These are phyloP conservation scores for Penicillium sp. DNA, from an alignment of 2,329 filamentous ascomycete genomes.

Conservation along the genomic window DNA sequence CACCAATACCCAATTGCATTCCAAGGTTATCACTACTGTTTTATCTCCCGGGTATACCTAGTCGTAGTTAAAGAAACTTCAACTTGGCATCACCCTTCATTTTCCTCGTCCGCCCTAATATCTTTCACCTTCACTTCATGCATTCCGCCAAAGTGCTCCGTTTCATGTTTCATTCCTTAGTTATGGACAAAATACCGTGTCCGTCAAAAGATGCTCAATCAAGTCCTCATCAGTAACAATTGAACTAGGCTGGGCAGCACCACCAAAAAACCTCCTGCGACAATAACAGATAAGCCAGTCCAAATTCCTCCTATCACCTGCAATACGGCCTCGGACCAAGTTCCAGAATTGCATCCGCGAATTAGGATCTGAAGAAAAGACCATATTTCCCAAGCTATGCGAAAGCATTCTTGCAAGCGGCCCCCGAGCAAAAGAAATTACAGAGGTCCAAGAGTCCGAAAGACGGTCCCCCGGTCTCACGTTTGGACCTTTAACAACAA, in stretches of 20 bases:
- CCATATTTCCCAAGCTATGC: not conserved
- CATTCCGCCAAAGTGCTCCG: not conserved
- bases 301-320: not conserved
- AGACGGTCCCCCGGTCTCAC: not conserved
- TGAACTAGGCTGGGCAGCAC: not conserved
- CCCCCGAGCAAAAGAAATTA: not conserved
- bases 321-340: not conserved
- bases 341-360: not conserved
- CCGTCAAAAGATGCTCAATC: not conserved
- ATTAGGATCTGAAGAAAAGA: not conserved
- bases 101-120: not conserved
- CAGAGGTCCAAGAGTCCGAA: not conserved
- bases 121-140: not conserved
- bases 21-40: not conserved
- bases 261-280: not conserved
- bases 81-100: not conserved
- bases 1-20: not conserved
- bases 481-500: not conserved
- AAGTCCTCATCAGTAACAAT: not conserved
- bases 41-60: not conserved
- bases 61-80: not conserved
- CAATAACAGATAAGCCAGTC: not conserved
- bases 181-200: not conserved
- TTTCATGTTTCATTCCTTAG: not conserved
- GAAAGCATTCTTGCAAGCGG: not conserved